Evolutionary conservation across 495 filamentous ascomycete species (phyloP).

Genomic region (Tuber calosporum): DNA sequence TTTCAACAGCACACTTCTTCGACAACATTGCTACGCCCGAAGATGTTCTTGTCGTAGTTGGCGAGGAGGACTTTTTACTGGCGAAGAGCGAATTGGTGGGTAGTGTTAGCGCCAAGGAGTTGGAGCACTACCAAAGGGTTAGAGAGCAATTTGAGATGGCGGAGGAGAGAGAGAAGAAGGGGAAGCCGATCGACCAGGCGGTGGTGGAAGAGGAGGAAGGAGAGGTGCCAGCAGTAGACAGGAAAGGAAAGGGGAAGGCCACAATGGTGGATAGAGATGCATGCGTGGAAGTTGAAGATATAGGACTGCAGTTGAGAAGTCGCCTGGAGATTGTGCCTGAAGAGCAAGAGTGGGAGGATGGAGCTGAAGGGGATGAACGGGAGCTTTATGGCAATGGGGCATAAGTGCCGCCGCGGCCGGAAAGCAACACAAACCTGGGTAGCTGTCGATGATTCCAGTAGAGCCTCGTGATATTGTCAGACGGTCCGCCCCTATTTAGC

Average conservation of each 20-base stretch:
- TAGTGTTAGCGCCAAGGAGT: slow-evolving; percentile 81
- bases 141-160: slow-evolving; percentile 67
- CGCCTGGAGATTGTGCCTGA: slow-evolving; percentile 22
- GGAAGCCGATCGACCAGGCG: slow-evolving; percentile 50
- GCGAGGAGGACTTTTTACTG: slow-evolving; percentile 73
- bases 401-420: slow-evolving; percentile 7
- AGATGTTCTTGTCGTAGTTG: slow-evolving; percentile 78
- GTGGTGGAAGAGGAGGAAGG: slow-evolving; percentile 41
- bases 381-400: slow-evolving; percentile 38
- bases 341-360: slow-evolving; percentile 36
- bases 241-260: slow-evolving; percentile 49
- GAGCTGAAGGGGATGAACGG: slow-evolving; percentile 42
- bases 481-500: background rate
- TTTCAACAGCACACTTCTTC: slow-evolving; percentile 88
- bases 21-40: slow-evolving; percentile 78
- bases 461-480: background rate
- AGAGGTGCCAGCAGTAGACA: slow-evolving; percentile 27
- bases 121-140: slow-evolving; percentile 84
- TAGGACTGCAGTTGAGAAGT: slow-evolving; percentile 11
- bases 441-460: background rate
- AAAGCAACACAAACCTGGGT: background rate
- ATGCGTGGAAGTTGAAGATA: slow-evolving; percentile 20
- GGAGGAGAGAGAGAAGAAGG: slow-evolving; percentile 39
- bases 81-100: slow-evolving; percentile 82
- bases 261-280: slow-evolving; percentile 10